These are phyloP conservation scores for Ceratocystis smalleyi DNA, from an alignment of 2,329 filamentous ascomycete species.

Conservation along the genomic window DNA sequence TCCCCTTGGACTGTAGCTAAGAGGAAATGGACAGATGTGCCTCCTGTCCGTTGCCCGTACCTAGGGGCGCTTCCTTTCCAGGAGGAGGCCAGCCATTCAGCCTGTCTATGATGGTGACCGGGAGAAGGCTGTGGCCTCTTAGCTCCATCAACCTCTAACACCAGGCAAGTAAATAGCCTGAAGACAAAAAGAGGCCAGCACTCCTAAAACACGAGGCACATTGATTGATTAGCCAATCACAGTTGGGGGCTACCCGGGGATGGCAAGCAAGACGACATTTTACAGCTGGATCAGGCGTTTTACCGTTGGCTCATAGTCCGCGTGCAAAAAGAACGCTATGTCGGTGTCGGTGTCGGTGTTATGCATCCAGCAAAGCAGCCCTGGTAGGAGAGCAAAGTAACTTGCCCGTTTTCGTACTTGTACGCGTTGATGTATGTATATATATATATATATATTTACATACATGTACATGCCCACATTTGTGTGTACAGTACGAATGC, in stretches of 20 bases:
- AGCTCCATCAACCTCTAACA: background rate
- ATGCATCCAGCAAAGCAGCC: too few relatives aligned
- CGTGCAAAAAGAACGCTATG: background rate
- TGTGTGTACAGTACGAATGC: background rate
- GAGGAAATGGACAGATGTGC: too few relatives aligned
- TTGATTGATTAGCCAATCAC: too few relatives aligned
- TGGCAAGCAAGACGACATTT: background rate
- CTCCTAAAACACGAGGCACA: background rate
- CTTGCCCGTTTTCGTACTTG: too few relatives aligned
- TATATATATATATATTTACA: background rate
- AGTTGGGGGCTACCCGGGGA: too few relatives aligned
- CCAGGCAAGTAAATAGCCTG: background rate
- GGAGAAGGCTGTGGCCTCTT: background rate
- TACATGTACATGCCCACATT: background rate
- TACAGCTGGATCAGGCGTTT: background rate
- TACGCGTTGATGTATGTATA: background rate
- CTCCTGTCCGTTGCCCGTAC: too few relatives aligned
- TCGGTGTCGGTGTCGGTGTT: too few relatives aligned
- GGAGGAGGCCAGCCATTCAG: too few relatives aligned
- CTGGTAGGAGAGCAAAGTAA: too few relatives aligned
- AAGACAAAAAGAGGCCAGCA: background rate
- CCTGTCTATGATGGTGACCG: background rate
- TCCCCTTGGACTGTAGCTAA: too few relatives aligned
- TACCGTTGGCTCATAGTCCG: background rate
- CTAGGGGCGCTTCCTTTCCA: too few relatives aligned